These are phyloP conservation scores for Nothomitra cinnamomea DNA, from an alignment of 2,329 filamentous ascomycete genomes.

Conservation along the genomic window DNA sequence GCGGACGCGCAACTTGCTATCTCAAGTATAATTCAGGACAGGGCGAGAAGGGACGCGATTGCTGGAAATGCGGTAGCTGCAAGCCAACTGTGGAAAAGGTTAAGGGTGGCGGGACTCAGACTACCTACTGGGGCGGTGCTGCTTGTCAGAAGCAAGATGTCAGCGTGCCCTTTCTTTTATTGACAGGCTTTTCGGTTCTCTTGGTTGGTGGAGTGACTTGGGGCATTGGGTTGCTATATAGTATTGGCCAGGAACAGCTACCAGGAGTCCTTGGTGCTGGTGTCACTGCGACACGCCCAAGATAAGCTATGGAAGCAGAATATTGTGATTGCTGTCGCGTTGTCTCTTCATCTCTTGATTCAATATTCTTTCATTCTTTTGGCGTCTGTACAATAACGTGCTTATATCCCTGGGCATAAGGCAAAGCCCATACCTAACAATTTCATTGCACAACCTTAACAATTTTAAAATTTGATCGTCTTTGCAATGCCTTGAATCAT, in stretches of 20 bases:
- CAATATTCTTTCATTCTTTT: background rate
- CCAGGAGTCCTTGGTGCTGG: constrained; percentile 94
- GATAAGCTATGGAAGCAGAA: background rate
- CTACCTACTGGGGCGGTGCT: constrained; percentile 64
- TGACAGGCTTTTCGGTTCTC: constrained; percentile 55
- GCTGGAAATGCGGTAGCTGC: constrained; percentile 63
- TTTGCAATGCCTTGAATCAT: no score
- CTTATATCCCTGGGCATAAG: background rate
- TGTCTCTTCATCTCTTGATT: background rate
- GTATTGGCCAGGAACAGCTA: constrained; percentile 70
- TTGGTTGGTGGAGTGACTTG: constrained; percentile 51
- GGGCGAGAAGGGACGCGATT: constrained; percentile 29
- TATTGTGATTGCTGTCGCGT: background rate
- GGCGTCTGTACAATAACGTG: background rate
- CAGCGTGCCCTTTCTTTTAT: constrained; percentile 75
- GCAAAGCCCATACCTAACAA: background rate
- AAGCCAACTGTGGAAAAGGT: constrained; percentile 35
- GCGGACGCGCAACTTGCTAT: constrained; percentile 61
- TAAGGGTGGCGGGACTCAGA: constrained; percentile 36
- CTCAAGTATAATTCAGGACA: constrained; percentile 39
- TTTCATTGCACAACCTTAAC: background rate
- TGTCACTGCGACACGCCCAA: constrained; percentile 36
- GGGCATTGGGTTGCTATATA: constrained; percentile 63
- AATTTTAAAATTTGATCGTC: no score
- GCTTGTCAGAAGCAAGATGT: constrained; percentile 87